phyloP scores from a whole-genome alignment of 805 yeast genomes.

The Candida hungchunana region DNA sequence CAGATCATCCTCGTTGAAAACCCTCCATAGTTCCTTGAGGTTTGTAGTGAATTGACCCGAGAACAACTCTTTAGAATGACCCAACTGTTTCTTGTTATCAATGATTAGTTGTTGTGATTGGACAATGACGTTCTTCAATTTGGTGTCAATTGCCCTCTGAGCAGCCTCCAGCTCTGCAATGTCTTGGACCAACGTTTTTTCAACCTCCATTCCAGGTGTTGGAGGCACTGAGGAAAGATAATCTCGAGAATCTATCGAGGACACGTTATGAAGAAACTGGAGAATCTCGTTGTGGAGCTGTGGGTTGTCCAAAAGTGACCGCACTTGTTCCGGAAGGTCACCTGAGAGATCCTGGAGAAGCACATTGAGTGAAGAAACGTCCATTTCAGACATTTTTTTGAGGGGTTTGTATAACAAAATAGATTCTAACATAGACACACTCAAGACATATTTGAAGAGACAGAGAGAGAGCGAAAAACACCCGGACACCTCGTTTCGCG shows the following conservation, averaged over 20 bases:
- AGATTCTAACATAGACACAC: too few relatives aligned
- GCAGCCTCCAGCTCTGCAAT: constrained; percentile 67
- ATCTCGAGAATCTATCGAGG: constrained; percentile 46
- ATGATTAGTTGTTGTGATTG: constrained; percentile 35
- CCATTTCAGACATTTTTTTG: constrained; percentile 7
- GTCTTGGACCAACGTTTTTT: constrained; percentile 53
- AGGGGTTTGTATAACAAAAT: too few relatives aligned
- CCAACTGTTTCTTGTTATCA: constrained; percentile 40
- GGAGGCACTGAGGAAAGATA: constrained; percentile 40
- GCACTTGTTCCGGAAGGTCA: constrained; percentile 26
- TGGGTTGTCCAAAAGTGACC: constrained; percentile 26
- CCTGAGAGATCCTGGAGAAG: constrained; percentile 34
- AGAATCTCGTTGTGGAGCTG: constrained; percentile 34
- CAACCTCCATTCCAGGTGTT: constrained; percentile 30
- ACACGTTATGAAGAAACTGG: constrained; percentile 33
- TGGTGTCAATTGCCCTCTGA: constrained; percentile 44
- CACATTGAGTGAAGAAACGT: constrained; percentile 24
- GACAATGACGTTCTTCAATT: constrained; percentile 37
- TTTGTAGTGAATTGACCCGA: constrained; percentile 28
- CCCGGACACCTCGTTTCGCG: background rate
- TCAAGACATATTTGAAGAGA: too few relatives aligned
- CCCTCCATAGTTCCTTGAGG: constrained; percentile 29
- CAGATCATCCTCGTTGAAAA: constrained; percentile 28
- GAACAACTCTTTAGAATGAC: constrained; percentile 28
- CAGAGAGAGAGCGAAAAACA: too few relatives aligned